A percentile compares a stretch with the other conserved stretches of the same genome.
phyloP scores from a whole-genome alignment of 768 basidiomycete species.

The Porpolomopsis calyptriformis region DNA sequence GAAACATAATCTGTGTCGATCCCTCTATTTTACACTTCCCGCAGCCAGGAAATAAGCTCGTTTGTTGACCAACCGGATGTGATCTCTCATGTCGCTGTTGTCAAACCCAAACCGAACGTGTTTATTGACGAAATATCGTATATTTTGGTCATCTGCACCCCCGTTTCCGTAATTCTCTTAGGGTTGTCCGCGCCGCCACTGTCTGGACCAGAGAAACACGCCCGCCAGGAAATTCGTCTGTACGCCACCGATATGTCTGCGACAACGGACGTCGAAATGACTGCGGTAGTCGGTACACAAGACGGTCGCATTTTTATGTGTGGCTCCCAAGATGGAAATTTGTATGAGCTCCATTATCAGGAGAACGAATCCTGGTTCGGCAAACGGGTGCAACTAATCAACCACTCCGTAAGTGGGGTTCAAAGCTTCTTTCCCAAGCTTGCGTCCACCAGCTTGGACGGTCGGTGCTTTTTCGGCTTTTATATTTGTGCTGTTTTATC shows the following conservation, averaged over 20 bases:
- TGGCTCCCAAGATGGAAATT: conserved; percentile 71
- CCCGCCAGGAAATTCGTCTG: conserved; percentile 69
- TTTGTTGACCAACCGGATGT: conserved; percentile 85
- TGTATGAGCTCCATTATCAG: conserved; percentile 91
- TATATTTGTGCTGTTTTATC: conserved; percentile 2
- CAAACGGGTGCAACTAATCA: conserved; percentile 73
- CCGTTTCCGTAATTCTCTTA: conserved; percentile 70
- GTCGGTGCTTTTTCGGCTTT: conserved; percentile 36
- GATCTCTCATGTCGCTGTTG: conserved; percentile 81
- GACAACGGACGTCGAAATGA: conserved; percentile 76
- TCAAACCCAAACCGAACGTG: conserved; percentile 73
- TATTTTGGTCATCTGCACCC: conserved; percentile 84
- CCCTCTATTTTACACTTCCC: conserved; percentile 4
- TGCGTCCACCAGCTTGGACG: conserved; percentile 49
- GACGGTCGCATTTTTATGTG: conserved; percentile 90
- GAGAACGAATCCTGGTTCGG: conserved; percentile 88
- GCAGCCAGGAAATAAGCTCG: conserved; percentile 82
- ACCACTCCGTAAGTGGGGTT: conserved; percentile 73
- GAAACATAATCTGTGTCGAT: conserved; percentile 17
- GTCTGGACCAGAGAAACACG: conserved; percentile 28
- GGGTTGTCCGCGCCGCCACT: conserved; percentile 56
- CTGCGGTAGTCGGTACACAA: conserved; percentile 64
- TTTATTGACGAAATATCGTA: conserved; percentile 90
- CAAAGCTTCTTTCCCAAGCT: conserved; percentile 74
- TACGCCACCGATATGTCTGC: conserved; percentile 83